These are phyloP conservation scores for Prillingera fragicola DNA, from an alignment of 1,284 basidiomycete genomes.

Conservation along the genomic window DNA sequence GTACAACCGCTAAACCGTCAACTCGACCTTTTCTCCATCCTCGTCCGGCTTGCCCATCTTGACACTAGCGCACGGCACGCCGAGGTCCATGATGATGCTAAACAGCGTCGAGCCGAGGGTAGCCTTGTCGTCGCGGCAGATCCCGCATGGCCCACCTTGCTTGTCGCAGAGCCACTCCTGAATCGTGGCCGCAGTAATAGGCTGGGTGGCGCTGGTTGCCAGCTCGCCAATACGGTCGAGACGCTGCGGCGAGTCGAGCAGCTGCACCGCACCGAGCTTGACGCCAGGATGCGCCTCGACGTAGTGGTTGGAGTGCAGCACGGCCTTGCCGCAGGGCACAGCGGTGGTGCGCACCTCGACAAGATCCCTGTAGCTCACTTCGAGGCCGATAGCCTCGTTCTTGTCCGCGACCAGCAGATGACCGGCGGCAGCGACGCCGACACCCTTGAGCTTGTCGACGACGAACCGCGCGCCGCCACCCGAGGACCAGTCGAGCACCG, in stretches of 20 bases:
- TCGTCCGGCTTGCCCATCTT: conserved; percentile 12
- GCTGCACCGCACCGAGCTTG: neutral
- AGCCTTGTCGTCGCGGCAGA: conserved; percentile 9
- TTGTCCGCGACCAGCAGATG: conserved; percentile 15
- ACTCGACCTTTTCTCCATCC: too few species aligned
- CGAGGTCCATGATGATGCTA: conserved; percentile 17
- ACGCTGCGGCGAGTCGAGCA: conserved; percentile 8
- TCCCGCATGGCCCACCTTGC: conserved; percentile 8
- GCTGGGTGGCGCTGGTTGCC: neutral
- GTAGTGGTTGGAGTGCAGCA: conserved; percentile 21
- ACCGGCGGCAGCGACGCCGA: conserved; percentile 13
- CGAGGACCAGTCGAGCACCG: conserved; percentile 14
- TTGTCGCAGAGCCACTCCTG: conserved; percentile 10
- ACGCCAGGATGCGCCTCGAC: conserved; percentile 15
- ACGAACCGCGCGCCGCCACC: conserved; percentile 1
- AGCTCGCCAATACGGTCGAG: conserved; percentile 13
- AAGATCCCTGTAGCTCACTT: conserved; percentile 3
- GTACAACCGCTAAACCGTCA: too few species aligned
- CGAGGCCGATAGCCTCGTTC: conserved; percentile 12
- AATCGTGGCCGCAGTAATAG: neutral
- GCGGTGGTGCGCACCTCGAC: conserved; percentile 1
- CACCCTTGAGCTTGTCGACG: neutral
- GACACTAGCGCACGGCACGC: conserved; percentile 1
- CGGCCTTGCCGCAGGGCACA: neutral
- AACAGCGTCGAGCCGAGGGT: conserved; percentile 10